A percentile compares a stretch with the other conserved stretches of the same genome.
Evolutionary conservation across 306 rosid species (phyloP).

Genomic region (Heteromeles arbutifolia): DNA sequence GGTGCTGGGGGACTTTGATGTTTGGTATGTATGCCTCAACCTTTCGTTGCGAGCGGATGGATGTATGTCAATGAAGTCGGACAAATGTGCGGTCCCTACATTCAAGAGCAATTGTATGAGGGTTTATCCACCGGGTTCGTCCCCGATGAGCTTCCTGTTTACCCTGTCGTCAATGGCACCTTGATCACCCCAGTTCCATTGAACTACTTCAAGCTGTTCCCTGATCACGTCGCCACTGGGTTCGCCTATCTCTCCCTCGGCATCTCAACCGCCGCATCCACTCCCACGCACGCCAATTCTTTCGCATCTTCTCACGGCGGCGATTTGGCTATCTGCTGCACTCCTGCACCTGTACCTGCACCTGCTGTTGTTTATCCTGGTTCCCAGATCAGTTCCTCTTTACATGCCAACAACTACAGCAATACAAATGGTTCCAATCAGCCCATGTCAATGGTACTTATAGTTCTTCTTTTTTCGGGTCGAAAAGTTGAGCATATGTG

Average conservation of each 20-base stretch:
- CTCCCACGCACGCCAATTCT: slow-evolving; percentile 30
- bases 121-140: slow-evolving; percentile 82
- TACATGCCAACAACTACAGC: slow-evolving; percentile 15
- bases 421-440: slow-evolving; percentile 22
- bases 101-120: slow-evolving; percentile 72
- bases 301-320: slow-evolving; percentile 22
- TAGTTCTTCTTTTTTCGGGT: neutral
- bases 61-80: slow-evolving; percentile 84
- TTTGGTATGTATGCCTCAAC: slow-evolving; percentile 21
- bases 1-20: slow-evolving; percentile 1
- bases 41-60: slow-evolving; percentile 80
- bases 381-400: slow-evolving; percentile 27
- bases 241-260: slow-evolving; percentile 53
- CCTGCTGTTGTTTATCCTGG: slow-evolving; percentile 20
- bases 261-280: slow-evolving; percentile 20
- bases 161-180: slow-evolving; percentile 67
- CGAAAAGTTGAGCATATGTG: neutral
- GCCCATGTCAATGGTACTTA: slow-evolving; percentile 20
- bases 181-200: slow-evolving; percentile 71
- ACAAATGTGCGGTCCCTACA: slow-evolving; percentile 96
- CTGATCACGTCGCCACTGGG: slow-evolving; percentile 85
- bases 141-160: slow-evolving; percentile 88
- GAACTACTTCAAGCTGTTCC: slow-evolving; percentile 82
- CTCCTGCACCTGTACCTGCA: slow-evolving; percentile 18
- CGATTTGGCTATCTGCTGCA: slow-evolving; percentile 25